phyloP scores from a whole-genome alignment of 805 yeast species.

The Wickerhamomyces tratensis region DNA sequence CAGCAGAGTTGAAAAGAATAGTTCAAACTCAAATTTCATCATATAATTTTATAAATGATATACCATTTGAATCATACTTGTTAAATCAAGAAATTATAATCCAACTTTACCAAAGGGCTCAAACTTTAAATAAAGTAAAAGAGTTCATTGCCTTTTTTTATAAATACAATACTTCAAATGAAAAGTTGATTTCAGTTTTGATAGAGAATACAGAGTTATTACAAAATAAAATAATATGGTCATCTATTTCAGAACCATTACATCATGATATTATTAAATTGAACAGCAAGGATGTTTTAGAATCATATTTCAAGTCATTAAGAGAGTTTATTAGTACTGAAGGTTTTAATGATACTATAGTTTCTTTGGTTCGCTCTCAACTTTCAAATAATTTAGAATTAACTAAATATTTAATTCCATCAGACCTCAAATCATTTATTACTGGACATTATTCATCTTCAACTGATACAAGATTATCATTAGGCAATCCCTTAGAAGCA shows the following conservation, averaged over 20 bases:
- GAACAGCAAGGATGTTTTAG: constrained; percentile 2
- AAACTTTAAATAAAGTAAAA: constrained; percentile 7
- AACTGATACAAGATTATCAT: constrained; percentile 28
- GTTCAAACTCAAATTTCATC: constrained; percentile 13
- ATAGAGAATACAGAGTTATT: constrained; percentile 1
- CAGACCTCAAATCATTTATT: constrained; percentile 10
- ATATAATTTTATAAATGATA: constrained; percentile 20
- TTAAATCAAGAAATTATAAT: constrained; percentile 24
- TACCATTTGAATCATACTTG: constrained; percentile 19
- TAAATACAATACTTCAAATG: too few species aligned
- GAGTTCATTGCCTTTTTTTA: constrained; percentile 15
- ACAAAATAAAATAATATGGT: neutral
- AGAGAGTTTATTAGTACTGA: neutral
- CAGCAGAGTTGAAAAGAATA: constrained; percentile 13
- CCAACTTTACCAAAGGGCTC: constrained; percentile 23
- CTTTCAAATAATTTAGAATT: constrained; percentile 9
- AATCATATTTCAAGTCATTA: constrained; percentile 4
- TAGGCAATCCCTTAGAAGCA: constrained; percentile 37
- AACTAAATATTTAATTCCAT: constrained; percentile 7
- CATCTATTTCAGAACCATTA: neutral
- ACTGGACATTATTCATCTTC: constrained; percentile 19
- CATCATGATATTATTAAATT: neutral
- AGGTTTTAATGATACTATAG: constrained; percentile 3
- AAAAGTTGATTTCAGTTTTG: too few species aligned
- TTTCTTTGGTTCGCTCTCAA: constrained; percentile 4